Percentiles rank a stretch among this genome's conserved stretches.
Evolutionary conservation across 2,329 filamentous ascomycete genomes (phyloP).

Genomic region (Botrytis pseudocinerea): DNA sequence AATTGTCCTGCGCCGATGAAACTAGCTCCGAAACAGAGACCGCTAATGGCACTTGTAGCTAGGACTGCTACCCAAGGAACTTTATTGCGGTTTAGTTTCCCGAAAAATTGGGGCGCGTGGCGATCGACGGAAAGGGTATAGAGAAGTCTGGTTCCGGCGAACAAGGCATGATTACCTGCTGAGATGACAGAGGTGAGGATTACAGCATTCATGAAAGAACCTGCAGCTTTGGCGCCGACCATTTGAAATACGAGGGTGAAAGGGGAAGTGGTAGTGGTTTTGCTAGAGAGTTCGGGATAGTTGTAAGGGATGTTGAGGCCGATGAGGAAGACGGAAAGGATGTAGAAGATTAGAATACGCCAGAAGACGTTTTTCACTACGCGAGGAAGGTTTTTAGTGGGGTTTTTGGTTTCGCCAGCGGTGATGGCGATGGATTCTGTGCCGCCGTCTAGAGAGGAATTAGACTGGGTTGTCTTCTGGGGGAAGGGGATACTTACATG

Average conservation of each 20-base stretch:
- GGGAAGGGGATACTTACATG: slow-evolving; percentile 46
- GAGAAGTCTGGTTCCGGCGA: slow-evolving; percentile 56
- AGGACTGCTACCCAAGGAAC: slow-evolving; percentile 58
- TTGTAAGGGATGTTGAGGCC: slow-evolving; percentile 61
- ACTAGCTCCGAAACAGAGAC: slow-evolving; percentile 63
- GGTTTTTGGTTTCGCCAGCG: slow-evolving; percentile 65
- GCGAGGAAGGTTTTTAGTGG: slow-evolving; percentile 58
- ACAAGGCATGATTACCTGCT: slow-evolving; percentile 60
- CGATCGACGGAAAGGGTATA: slow-evolving; percentile 56
- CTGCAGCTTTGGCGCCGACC: slow-evolving; percentile 55
- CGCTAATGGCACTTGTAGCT: slow-evolving; percentile 53
- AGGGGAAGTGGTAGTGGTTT: slow-evolving; percentile 50
- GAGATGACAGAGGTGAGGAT: slow-evolving; percentile 60
- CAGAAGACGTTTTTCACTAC: slow-evolving; percentile 68
- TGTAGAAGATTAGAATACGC: slow-evolving; percentile 52
- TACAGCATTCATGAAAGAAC: slow-evolving; percentile 61
- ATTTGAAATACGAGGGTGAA: slow-evolving; percentile 63
- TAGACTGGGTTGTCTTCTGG: neutral
- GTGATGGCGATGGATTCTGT: slow-evolving; percentile 67
- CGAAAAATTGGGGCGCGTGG: slow-evolving; percentile 58
- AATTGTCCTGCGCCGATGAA: slow-evolving; percentile 65
- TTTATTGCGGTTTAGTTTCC: slow-evolving; percentile 49
- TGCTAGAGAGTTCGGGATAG: slow-evolving; percentile 47
- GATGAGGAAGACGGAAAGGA: slow-evolving; percentile 54
- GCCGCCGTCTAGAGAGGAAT: slow-evolving; percentile 48